Evolutionary conservation across 768 basidiomycete genomes (phyloP), one percentile per base, ranked within the genome.

Genomic region (Auricularia heimuer): DNA sequence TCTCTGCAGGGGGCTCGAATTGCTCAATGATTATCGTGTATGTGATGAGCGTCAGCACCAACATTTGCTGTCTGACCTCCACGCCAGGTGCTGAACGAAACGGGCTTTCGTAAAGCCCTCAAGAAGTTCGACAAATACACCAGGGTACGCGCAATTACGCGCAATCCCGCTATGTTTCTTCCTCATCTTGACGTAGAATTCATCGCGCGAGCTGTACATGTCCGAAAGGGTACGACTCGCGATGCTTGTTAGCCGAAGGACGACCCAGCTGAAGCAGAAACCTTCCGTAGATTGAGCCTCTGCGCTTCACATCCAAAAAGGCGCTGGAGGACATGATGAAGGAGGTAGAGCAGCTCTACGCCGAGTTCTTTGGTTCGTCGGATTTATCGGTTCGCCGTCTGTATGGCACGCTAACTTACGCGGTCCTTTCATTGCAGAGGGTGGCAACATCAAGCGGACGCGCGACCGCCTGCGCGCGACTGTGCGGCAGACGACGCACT

Each of bases 11-110:
- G 88, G 83, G 10, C 77, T 97, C 24, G 94, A 96, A 72, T 77
- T 88, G 62, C 78, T 99, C 67, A 90, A 93, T 69, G 92, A 92
- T 71, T 99, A 96, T 74, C 82, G 93, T 37, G 93, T 93, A 71
- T 16, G 83, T 72, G 8, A 42, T 14, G 12, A 7, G 7, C 44
- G 4, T 61, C 21, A 1, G 24, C 58, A 11, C 36, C 63, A 39
- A 21, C 61, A 2, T 65, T 33, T 16, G n/a, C 33, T 61, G 36
- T 3, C 64, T 67, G 61, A 67, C 37, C 63, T 66, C 33, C 67
- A 47, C 4, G 58, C 8, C 67, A 92, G 88, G 85, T 89, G 56
- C 75, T 98, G 47, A 98, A 99, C 73, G 74, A 94, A 10, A 90
- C 92, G 1, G 97, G 96, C 1, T 94, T 97, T 73, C 81, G 90